Conservation (phyloP, 352 stramenopile genomes). For the Pythium aphanidermatum region DNA sequence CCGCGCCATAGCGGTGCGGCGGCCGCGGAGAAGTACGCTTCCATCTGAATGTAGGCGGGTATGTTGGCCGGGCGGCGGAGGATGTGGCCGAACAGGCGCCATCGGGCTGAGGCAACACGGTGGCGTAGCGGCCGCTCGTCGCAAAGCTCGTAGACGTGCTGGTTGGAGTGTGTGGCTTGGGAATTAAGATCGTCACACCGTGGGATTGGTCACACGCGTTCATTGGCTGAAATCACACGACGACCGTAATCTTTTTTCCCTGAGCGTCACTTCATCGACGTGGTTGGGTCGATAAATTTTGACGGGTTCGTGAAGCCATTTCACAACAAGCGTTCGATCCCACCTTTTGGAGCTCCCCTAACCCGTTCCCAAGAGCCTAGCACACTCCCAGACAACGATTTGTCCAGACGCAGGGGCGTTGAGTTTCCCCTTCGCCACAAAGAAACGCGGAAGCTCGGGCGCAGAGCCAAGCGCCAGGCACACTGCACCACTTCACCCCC, state of each 20-base stretch:
- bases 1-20: too few species aligned
- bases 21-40: neutral
- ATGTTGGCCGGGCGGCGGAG: neutral
- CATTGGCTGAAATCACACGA: constrained; percentile 10
- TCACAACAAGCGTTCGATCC: constrained; percentile 3
- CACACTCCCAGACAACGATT: neutral
- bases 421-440: constrained; percentile 3
- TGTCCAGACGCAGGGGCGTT: neutral
- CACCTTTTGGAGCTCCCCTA: constrained; percentile 5
- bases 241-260: constrained; percentile 8
- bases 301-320: constrained; percentile 4
- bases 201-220: neutral
- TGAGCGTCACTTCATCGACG: neutral
- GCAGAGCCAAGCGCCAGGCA: constrained; percentile 6
- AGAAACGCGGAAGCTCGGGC: constrained; percentile 9
- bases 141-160: neutral
- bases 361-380: neutral
- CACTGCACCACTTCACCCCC: constrained; percentile 9
- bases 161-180: neutral
- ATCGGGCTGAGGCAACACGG: neutral
- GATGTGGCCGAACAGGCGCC: neutral
- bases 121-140: neutral
- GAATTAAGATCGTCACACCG: constrained; percentile 11
- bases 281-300: constrained; percentile 14
- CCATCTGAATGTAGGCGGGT: neutral